Conservation (phyloP, 2,329 filamentous ascomycete genomes). For the Aspergillus sp. region DNA sequence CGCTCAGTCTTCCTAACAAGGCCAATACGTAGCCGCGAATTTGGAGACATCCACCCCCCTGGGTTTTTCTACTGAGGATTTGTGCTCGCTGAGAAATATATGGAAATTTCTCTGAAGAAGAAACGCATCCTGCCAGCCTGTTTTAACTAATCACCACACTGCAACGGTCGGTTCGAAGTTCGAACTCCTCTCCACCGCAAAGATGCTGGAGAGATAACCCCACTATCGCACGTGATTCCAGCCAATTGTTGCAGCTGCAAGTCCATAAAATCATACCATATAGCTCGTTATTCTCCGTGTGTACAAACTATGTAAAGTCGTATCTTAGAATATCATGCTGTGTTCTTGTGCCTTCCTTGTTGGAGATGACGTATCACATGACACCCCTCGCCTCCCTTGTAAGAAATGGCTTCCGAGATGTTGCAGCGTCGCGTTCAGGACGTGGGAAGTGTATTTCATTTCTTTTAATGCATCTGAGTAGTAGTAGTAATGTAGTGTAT, state of each 20-base stretch:
- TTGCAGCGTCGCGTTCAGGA: background rate
- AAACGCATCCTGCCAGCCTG: slow-evolving; percentile 1
- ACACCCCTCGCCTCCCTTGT: background rate
- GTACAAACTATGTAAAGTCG: background rate
- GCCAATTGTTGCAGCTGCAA: background rate
- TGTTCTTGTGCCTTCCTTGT: background rate
- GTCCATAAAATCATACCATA: background rate
- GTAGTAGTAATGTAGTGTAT: background rate
- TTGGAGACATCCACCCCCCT: too few relatives aligned
- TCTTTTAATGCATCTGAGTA: background rate
- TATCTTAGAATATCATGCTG: too few relatives aligned
- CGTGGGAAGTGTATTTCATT: background rate
- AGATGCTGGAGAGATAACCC: background rate
- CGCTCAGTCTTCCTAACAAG: too few relatives aligned
- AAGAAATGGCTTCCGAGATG: background rate
- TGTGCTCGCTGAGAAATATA: too few relatives aligned
- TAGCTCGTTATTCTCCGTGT: background rate
- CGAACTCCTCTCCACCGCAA: background rate
- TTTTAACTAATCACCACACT: background rate
- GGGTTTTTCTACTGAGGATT: too few relatives aligned
- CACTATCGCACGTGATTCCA: slow-evolving; percentile 3
- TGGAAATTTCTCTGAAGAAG: too few relatives aligned
- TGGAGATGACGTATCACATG: background rate
- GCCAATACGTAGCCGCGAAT: too few relatives aligned
- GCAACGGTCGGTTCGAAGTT: background rate